These are phyloP conservation scores for Zygotorulaspora danielsina DNA, from an alignment of 805 yeast genomes.

Conservation along the genomic window DNA sequence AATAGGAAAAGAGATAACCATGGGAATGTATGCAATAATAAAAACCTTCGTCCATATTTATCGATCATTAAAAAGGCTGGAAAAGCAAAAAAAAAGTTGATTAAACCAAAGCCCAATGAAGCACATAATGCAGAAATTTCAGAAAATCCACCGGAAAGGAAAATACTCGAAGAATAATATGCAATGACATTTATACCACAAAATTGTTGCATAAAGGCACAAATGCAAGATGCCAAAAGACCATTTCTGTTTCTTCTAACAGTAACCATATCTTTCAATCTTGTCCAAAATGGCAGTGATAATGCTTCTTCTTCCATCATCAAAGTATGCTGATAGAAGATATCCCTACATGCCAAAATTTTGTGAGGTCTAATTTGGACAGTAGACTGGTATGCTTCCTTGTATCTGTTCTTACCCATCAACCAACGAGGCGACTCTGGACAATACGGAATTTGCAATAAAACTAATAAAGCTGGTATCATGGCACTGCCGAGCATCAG, in stretches of 20 bases:
- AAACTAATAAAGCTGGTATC: conserved; percentile 59
- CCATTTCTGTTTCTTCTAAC: conserved; percentile 82
- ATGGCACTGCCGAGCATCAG: conserved; percentile 65
- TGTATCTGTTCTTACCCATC: conserved; percentile 63
- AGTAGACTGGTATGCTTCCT: conserved; percentile 53
- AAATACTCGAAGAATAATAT: conserved; percentile 75
- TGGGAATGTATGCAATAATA: conserved; percentile 58
- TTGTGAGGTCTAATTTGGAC: conserved; percentile 45
- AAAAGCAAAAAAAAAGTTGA: conserved; percentile 73
- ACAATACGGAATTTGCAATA: conserved; percentile 58
- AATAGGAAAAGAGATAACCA: conserved; percentile 57
- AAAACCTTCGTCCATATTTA: conserved; percentile 64
- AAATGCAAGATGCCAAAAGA: conserved; percentile 71
- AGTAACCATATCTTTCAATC: conserved; percentile 56
- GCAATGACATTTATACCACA: conserved; percentile 90
- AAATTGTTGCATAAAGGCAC: conserved; percentile 87
- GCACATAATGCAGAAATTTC: conserved; percentile 65
- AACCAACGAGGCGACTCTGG: conserved; percentile 78
- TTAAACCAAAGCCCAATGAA: conserved; percentile 81
- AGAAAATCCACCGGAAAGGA: conserved; percentile 60
- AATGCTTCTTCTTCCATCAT: conserved; percentile 57
- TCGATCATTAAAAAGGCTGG: conserved; percentile 83
- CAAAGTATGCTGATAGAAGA: conserved; percentile 62
- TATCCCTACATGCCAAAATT: conserved; percentile 65
- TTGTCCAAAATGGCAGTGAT: conserved; percentile 43